Conservation (phyloP, 2,329 filamentous ascomycete genomes). For the Phialophora tarda region DNA sequence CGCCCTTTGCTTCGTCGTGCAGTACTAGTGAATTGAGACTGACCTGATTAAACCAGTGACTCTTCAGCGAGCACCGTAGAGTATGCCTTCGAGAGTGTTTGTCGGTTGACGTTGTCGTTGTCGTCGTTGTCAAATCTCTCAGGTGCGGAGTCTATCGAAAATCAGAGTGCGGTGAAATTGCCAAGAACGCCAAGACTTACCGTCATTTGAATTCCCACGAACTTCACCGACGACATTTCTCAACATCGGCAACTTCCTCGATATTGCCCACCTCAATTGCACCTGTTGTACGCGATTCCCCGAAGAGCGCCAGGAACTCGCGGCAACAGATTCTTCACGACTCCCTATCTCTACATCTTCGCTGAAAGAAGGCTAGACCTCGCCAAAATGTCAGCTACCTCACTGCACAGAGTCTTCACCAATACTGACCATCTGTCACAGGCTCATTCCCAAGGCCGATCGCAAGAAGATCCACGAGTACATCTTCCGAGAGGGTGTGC, state of each 20-base stretch:
- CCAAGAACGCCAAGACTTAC: slow-evolving; percentile 11
- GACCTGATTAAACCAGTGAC: slow-evolving; percentile 33
- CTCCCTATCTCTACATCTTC: background rate
- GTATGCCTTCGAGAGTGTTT: slow-evolving; percentile 28
- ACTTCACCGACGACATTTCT: background rate
- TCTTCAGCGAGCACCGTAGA: slow-evolving; percentile 36
- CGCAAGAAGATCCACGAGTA: slow-evolving; percentile 99
- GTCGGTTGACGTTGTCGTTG: slow-evolving; percentile 18
- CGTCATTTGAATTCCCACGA: background rate
- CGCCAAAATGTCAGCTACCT: slow-evolving; percentile 42
- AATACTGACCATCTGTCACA: slow-evolving; percentile 45
- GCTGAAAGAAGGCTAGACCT: slow-evolving; percentile 48
- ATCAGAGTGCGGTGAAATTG: slow-evolving; percentile 10
- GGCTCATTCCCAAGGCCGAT: slow-evolving; percentile 99
- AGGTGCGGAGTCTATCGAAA: slow-evolving; percentile 12
- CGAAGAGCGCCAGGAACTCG: slow-evolving; percentile 60
- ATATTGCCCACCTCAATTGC: slow-evolving; percentile 12
- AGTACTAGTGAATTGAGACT: slow-evolving; percentile 20
- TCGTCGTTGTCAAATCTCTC: slow-evolving; percentile 9
- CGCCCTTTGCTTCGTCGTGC: background rate
- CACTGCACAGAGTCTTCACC: slow-evolving; percentile 8
- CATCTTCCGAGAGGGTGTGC: slow-evolving; percentile 90
- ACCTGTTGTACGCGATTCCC: slow-evolving; percentile 59
- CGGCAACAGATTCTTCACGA: slow-evolving; percentile 53
- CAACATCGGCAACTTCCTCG: background rate